These are phyloP conservation scores for Arachis monticola DNA, from an alignment of 331 rosid species.

Conservation along the genomic window DNA sequence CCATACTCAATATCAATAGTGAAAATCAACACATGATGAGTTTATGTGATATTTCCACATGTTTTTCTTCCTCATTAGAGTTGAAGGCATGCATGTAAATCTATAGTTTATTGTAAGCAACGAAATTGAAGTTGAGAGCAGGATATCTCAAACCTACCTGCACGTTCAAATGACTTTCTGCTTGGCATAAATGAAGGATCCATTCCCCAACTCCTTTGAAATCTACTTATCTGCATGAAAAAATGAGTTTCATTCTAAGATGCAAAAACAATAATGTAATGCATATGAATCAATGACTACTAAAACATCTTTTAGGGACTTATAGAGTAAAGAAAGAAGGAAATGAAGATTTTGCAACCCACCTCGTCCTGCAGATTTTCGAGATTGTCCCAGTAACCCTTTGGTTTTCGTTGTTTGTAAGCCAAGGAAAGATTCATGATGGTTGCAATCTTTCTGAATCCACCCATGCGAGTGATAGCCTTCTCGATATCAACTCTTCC, in stretches of 20 bases:
- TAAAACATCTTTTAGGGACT: no score
- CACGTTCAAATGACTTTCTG: conserved; percentile 92
- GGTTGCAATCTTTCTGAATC: conserved; percentile 74
- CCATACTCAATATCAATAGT: no score
- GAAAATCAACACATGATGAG: no score
- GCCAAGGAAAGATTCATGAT: conserved; percentile 81
- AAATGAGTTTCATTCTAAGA: conserved; percentile 22
- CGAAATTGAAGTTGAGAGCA: background rate
- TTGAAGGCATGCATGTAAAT: background rate
- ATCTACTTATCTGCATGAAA: conserved; percentile 59
- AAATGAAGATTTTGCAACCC: conserved; percentile 20
- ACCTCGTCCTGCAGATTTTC: conserved; percentile 87
- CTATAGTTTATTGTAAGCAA: background rate
- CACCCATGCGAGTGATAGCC: conserved; percentile 89
- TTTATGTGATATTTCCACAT: no score
- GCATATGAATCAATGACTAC: background rate
- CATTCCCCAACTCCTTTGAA: conserved; percentile 91
- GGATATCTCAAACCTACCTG: conserved; percentile 53
- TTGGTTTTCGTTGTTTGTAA: conserved; percentile 85
- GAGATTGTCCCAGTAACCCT: conserved; percentile 89
- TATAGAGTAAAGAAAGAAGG: background rate
- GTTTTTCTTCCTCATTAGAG: conserved; percentile 7
- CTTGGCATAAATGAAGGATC: conserved; percentile 83
- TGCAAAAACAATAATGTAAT: conserved; percentile 14
- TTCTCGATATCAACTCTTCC: conserved; percentile 89